These are phyloP conservation scores for Aspergillus texensis DNA, from an alignment of 2,329 filamentous ascomycete species.

Conservation along the genomic window DNA sequence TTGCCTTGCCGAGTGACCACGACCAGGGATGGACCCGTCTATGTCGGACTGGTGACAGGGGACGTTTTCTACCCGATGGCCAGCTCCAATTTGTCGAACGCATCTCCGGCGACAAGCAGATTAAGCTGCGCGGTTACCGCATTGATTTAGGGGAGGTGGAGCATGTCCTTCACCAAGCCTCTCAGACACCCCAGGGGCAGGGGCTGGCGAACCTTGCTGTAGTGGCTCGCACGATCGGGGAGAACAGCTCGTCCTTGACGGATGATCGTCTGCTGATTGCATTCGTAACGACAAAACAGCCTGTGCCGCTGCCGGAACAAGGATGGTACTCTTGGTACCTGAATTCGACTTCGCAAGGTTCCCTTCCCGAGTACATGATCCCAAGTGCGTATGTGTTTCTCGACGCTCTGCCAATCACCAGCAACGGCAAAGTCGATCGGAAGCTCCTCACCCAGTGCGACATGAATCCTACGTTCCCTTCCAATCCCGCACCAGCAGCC, in stretches of 20 bases:
- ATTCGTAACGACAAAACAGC: conserved; percentile 2
- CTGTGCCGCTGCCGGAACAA: too few species aligned
- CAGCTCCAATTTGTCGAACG: conserved; percentile 3
- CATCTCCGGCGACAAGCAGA: conserved; percentile 3
- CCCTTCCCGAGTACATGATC: conserved; percentile 1
- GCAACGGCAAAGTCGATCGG: conserved; percentile 7
- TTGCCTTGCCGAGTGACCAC: not conserved
- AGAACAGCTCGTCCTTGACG: not conserved
- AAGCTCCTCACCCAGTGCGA: too few species aligned
- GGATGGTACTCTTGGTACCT: not conserved
- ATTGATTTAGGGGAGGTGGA: conserved; percentile 8
- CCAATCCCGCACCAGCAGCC: too few species aligned
- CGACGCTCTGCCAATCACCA: not conserved
- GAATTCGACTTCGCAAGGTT: not conserved
- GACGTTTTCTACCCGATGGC: not conserved
- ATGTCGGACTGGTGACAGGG: conserved; percentile 7
- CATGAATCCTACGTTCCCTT: too few species aligned
- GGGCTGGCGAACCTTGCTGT: too few species aligned
- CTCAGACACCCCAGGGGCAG: too few species aligned
- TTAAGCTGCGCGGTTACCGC: conserved; percentile 11
- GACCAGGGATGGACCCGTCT: conserved; percentile 2
- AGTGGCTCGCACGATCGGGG: too few species aligned
- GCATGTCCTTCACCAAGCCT: not conserved
- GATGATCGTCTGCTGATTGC: conserved; percentile 9
- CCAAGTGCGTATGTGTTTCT: conserved; percentile 6